Evolutionary conservation across 2,329 filamentous ascomycete species (phyloP).

Genomic region (Emericellopsis cladophorae): DNA sequence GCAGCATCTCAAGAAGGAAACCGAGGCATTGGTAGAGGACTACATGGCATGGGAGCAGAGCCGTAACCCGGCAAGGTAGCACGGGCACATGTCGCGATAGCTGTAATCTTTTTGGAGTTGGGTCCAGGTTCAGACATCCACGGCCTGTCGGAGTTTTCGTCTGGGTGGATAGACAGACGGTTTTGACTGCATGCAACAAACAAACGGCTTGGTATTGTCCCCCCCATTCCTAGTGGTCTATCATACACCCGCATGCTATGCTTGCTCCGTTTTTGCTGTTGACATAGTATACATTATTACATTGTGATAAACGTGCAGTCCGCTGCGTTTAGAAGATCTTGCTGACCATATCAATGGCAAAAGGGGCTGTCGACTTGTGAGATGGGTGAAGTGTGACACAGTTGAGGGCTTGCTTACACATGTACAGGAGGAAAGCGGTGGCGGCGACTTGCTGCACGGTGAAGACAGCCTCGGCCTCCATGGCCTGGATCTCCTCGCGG

Average conservation of each 20-base stretch:
- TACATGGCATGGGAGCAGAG: slow-evolving; percentile 43
- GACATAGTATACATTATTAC: too few relatives aligned
- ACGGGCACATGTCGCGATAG: too few relatives aligned
- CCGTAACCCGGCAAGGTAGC: slow-evolving; percentile 12
- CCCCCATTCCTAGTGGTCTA: too few relatives aligned
- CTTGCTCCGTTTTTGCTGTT: too few relatives aligned
- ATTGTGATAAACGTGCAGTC: too few relatives aligned
- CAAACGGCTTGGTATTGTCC: too few relatives aligned
- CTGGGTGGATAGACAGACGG: too few relatives aligned
- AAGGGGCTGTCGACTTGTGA: slow-evolving; percentile 32
- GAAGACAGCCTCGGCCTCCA: slow-evolving; percentile 54
- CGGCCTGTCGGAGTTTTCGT: too few relatives aligned
- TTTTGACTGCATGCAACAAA: too few relatives aligned
- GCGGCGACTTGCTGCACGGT: slow-evolving; percentile 56
- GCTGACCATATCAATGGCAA: slow-evolving; percentile 40
- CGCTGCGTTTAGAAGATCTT: slow-evolving; percentile 23
- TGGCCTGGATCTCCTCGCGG: slow-evolving; percentile 55
- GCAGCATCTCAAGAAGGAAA: slow-evolving; percentile 60
- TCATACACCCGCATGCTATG: too few relatives aligned
- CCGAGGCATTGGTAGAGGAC: slow-evolving; percentile 48
- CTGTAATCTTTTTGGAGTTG: neutral
- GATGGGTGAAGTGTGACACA: slow-evolving; percentile 1
- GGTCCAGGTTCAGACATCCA: neutral
- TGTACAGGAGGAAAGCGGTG: slow-evolving; percentile 56
- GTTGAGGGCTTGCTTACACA: slow-evolving; percentile 46